These are phyloP conservation scores for Magnaporthiopsis rhizophila DNA, from an alignment of 2,329 filamentous ascomycete species.

Conservation along the genomic window DNA sequence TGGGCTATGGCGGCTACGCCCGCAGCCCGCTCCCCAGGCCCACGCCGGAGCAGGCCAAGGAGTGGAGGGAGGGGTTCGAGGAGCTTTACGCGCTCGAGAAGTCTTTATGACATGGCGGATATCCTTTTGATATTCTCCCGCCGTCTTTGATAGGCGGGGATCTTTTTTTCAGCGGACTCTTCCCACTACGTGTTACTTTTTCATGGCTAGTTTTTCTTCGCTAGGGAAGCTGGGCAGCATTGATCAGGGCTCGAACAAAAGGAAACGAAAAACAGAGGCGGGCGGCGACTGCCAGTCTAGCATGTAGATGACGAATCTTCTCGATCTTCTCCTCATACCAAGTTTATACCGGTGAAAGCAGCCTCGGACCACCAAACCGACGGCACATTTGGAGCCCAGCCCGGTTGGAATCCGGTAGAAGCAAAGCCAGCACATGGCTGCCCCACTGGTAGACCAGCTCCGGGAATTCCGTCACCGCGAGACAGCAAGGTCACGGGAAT, in stretches of 20 bases:
- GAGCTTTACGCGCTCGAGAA: conserved; percentile 45
- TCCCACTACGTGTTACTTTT: background rate
- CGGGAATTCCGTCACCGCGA: background rate
- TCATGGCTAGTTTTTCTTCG: background rate
- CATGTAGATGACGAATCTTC: background rate
- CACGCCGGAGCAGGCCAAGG: conserved; percentile 36
- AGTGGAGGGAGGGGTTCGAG: conserved; percentile 49
- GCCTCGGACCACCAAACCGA: background rate
- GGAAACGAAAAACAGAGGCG: too few relatives aligned
- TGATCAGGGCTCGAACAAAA: background rate
- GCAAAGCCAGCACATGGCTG: background rate
- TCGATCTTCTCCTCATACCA: background rate
- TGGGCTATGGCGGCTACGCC: conserved; percentile 54
- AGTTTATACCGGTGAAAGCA: background rate
- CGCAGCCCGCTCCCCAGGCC: conserved; percentile 44
- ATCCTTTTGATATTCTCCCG: background rate
- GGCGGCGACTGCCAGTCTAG: too few relatives aligned
- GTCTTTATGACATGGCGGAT: conserved; percentile 27
- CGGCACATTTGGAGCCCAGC: background rate
- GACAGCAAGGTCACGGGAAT: too few relatives aligned
- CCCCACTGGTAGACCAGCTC: background rate
- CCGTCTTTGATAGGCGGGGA: too few relatives aligned
- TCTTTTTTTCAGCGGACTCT: background rate
- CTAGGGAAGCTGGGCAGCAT: background rate
- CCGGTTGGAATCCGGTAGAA: background rate